Percentiles rank a stretch among this genome's conserved stretches.
Evolutionary conservation across 164 flowering plant genomes (phyloP).

Genomic region (Cinnamomum chago): DNA sequence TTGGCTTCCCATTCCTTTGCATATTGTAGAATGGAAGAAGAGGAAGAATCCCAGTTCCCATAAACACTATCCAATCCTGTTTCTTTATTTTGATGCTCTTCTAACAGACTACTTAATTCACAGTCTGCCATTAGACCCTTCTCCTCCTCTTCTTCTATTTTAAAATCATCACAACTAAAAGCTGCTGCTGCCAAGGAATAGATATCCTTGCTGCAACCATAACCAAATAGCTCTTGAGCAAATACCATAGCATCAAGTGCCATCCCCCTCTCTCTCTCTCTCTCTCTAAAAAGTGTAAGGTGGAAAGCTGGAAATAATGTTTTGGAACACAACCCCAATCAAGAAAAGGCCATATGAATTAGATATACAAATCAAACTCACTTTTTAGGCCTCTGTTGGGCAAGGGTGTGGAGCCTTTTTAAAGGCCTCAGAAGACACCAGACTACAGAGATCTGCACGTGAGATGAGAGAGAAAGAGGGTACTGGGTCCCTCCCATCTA

Average conservation of each 20-base stretch:
- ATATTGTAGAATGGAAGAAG: slow-evolving; percentile 25
- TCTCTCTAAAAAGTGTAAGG: background rate
- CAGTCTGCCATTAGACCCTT: background rate
- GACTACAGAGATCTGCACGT: slow-evolving; percentile 42
- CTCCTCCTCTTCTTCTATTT: slow-evolving; percentile 23
- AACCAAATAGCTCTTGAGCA: slow-evolving; percentile 42
- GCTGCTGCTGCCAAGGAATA: slow-evolving; percentile 17
- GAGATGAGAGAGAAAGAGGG: slow-evolving; percentile 12
- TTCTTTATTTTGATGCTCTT: background rate
- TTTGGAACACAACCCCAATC: slow-evolving; percentile 7
- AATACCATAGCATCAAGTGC: slow-evolving; percentile 63
- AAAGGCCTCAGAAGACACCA: slow-evolving; percentile 16
- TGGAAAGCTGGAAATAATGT: slow-evolving; percentile 1
- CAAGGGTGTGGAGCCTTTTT: slow-evolving; percentile 13
- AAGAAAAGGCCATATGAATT: background rate
- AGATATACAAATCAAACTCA: slow-evolving; percentile 16
- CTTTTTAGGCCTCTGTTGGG: slow-evolving; percentile 8
- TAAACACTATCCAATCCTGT: slow-evolving; percentile 13
- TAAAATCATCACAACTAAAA: slow-evolving; percentile 23
- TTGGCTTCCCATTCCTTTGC: slow-evolving; percentile 33
- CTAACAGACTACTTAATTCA: slow-evolving; percentile 10
- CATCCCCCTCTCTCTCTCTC: slow-evolving; percentile 31
- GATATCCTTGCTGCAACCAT: slow-evolving; percentile 32
- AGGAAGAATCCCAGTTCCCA: slow-evolving; percentile 26
- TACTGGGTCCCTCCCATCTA: background rate